A percentile compares a stretch with the other conserved stretches of the same genome.
Evolutionary conservation across 164 flowering plant species (phyloP).

Genomic region (Paratinospora sagittata): DNA sequence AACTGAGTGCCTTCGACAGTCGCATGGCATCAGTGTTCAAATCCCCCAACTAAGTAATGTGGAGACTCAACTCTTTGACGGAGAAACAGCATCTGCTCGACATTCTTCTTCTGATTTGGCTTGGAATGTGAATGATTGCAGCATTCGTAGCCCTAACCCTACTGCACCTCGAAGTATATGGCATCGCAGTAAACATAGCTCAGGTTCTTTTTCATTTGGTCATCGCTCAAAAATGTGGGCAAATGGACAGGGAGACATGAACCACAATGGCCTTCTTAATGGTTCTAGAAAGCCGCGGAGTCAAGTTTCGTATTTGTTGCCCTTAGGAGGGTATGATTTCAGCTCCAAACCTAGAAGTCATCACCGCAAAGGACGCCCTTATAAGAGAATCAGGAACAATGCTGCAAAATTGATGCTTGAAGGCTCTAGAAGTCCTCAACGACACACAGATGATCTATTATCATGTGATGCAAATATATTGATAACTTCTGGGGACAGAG

Average conservation of each 20-base stretch:
- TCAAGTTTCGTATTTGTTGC: constrained; percentile 66
- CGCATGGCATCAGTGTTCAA: constrained; percentile 39
- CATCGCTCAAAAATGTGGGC: constrained; percentile 44
- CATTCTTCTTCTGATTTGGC: constrained; percentile 29
- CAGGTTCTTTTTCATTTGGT: constrained; percentile 37
- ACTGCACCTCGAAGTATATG: constrained; percentile 64
- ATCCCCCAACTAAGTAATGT: constrained; percentile 35
- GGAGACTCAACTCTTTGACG: constrained; percentile 27
- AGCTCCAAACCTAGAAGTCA: constrained; percentile 46
- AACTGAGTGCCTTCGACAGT: constrained; percentile 17
- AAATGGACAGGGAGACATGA: constrained; percentile 42
- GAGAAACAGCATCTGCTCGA: constrained; percentile 22
- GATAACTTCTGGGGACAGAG: constrained; percentile 60
- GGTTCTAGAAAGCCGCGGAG: constrained; percentile 77
- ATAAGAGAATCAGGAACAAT: constrained; percentile 53
- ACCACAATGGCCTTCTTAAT: constrained; percentile 39
- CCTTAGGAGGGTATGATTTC: constrained; percentile 46
- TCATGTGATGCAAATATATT: constrained; percentile 75
- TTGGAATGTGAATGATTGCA: constrained; percentile 38
- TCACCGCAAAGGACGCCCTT: constrained; percentile 42
- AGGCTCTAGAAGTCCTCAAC: constrained; percentile 39
- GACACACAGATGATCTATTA: constrained; percentile 42
- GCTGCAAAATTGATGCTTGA: constrained; percentile 42
- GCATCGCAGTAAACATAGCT: constrained; percentile 37
- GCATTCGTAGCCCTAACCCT: constrained; percentile 44